Evolutionary conservation across 768 basidiomycete species (phyloP), one percentile per base, ranked within the genome.

Genomic region (Mycena maculata): DNA sequence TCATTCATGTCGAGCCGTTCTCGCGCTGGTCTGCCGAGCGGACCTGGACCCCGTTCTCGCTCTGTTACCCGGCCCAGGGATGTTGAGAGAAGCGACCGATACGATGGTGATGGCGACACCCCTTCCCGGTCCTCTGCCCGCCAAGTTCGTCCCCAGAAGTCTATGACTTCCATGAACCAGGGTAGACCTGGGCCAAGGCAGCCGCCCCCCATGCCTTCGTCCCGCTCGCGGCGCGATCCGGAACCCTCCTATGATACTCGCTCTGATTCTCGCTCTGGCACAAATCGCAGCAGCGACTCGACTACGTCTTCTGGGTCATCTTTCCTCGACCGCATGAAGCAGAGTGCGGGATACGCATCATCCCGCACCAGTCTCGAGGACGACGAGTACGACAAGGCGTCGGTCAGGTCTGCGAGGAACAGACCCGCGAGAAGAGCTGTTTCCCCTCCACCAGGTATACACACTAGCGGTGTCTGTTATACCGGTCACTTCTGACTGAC

Each of bases 331-430:
- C 74, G 82, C 57, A 77, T 80, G 71, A 79, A 75, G 52, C 69
- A 62, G 20, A 74, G 69, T 9, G 45, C 74, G 4, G 77, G 79
- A 38, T 77, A 80, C 65, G 63, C 75, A 12, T 84, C 85, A 8
- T 83, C 84, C 2, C 77, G 78, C 44, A 84, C 83, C 33, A 85
- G 82, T 69, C 62, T 83, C n/a, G 83, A 83, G 31, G 81, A 84
- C n/a, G 78, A 80, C 36, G 67, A 73, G 30, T 72, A 74, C 23
- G 42, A 62, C 11, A 60, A 70, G 12, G 65, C 23, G 28, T 27
- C 67, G 15, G 48, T 61, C 20, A 49, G 57, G 12, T 59, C 54
- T n/a, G 65, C 28, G 49, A 52, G 63, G 38, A 55, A 23, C 59
- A 58, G 60, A 30, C 67, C 58, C n/a, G 39, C 38, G 36, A 39